Conservation (phyloP, 2,329 filamentous ascomycete species). For the Zasmidium citrigriseum region DNA sequence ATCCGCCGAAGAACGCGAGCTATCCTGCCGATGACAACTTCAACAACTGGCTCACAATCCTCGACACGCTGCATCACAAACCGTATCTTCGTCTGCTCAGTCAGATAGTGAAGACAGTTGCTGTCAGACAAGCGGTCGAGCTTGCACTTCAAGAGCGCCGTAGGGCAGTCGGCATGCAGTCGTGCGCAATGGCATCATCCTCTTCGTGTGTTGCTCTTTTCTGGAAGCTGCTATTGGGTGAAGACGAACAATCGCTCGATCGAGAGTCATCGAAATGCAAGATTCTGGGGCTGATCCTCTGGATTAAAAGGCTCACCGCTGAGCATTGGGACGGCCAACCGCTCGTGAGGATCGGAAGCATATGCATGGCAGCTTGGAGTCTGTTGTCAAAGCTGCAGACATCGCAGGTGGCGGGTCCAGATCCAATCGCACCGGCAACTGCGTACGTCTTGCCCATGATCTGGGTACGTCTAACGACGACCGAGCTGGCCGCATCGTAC, state of each 20-base stretch:
- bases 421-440: too few species aligned
- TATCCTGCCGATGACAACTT: conserved; percentile 17
- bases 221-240: too few species aligned
- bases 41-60: conserved; percentile 18
- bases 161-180: too few species aligned
- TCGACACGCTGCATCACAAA: conserved; percentile 18
- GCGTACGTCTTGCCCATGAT: background rate
- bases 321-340: conserved; percentile 15
- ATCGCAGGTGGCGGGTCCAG: background rate
- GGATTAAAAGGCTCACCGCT: conserved; percentile 22
- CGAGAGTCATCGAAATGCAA: background rate
- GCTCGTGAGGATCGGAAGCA: conserved; percentile 2
- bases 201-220: too few species aligned
- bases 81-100: conserved; percentile 14
- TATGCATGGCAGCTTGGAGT: conserved; percentile 6
- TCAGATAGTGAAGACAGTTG: conserved; percentile 9
- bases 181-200: too few species aligned
- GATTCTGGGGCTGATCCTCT: conserved; percentile 12
- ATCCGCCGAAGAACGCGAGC: conserved; percentile 12
- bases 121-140: background rate
- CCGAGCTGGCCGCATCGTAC: background rate
- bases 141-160: background rate
- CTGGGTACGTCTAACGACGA: background rate
- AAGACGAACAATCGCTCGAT: too few species aligned
- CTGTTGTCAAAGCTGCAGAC: background rate